A percentile compares a stretch with the other conserved stretches of the same genome.
phyloP scores from a whole-genome alignment of 2,329 filamentous ascomycete genomes.

The Lecanosticta acicola region DNA sequence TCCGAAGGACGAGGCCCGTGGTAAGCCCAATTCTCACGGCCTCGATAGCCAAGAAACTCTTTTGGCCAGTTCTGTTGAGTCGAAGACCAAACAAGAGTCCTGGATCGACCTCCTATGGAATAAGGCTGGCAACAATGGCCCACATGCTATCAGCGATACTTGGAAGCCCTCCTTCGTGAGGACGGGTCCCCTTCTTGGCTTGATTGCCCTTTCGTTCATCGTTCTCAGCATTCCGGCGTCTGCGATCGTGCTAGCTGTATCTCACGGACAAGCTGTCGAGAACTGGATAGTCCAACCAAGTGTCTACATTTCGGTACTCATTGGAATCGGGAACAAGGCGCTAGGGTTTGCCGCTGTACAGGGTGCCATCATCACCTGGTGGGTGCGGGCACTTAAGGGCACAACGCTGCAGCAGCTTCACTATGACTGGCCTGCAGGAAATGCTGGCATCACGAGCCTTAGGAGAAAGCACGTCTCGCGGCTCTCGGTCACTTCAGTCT shows the following conservation, averaged over 20 bases:
- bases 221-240: constrained; percentile 7
- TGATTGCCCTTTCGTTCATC: constrained; percentile 1
- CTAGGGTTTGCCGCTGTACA: constrained; percentile 7
- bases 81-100: too few relatives aligned
- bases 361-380: constrained; percentile 9
- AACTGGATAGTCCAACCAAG: constrained; percentile 6
- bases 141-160: background rate
- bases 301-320: constrained; percentile 7
- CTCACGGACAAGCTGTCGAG: constrained; percentile 3
- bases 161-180: constrained; percentile 3
- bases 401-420: constrained; percentile 2
- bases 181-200: constrained; percentile 4
- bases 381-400: constrained; percentile 4
- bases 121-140: too few relatives aligned
- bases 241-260: constrained; percentile 3
- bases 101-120: too few relatives aligned
- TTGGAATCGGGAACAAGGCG: constrained; percentile 9
- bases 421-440: constrained; percentile 5
- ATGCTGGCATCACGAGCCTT: background rate
- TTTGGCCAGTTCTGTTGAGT: too few relatives aligned
- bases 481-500: constrained; percentile 3
- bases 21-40: too few relatives aligned
- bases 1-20: too few relatives aligned
- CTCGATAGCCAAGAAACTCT: too few relatives aligned
- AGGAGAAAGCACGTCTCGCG: too few relatives aligned